Conservation (phyloP, 495 filamentous ascomycete genomes). For the Antarctomyces pellizariae region DNA sequence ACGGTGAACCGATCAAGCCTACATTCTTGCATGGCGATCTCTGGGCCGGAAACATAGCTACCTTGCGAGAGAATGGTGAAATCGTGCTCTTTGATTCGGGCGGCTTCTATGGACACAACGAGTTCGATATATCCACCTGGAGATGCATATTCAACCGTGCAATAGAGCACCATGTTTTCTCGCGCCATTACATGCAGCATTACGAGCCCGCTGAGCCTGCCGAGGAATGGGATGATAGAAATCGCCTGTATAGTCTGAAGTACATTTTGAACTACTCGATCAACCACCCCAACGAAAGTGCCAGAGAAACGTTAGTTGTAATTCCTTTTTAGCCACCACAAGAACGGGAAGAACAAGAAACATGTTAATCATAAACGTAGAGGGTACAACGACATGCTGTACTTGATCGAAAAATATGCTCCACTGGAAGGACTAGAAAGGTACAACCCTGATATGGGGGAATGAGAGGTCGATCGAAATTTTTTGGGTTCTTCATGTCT, state of each 20-base stretch:
- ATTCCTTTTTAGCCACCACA: too few relatives aligned
- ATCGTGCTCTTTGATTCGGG: conserved; percentile 18
- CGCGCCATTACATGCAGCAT: conserved; percentile 10
- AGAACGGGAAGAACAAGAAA: not conserved
- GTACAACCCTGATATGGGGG: conserved; percentile 12
- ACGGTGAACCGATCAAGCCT: conserved; percentile 13
- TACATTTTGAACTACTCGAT: conserved; percentile 14
- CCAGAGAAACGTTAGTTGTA: conserved; percentile 14
- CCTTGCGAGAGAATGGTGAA: conserved; percentile 10
- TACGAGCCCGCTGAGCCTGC: conserved; percentile 7
- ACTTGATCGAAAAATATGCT: conserved; percentile 17
- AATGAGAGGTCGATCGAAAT: too few relatives aligned
- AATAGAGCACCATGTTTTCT: conserved; percentile 3
- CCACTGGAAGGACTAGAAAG: conserved; percentile 12
- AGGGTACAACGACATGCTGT: conserved; percentile 18
- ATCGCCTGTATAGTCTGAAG: conserved; percentile 16
- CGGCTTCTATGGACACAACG: conserved; percentile 20
- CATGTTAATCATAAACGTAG: conserved; percentile 3
- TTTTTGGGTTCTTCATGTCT: too few relatives aligned
- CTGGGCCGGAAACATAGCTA: conserved; percentile 19
- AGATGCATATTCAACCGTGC: conserved; percentile 2
- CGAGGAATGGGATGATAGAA: conserved; percentile 15
- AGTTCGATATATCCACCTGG: conserved; percentile 20
- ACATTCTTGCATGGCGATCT: conserved; percentile 17
- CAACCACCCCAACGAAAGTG: conserved; percentile 14